Conservation (phyloP, 345 rosid species). For the Acer yangbiense region DNA sequence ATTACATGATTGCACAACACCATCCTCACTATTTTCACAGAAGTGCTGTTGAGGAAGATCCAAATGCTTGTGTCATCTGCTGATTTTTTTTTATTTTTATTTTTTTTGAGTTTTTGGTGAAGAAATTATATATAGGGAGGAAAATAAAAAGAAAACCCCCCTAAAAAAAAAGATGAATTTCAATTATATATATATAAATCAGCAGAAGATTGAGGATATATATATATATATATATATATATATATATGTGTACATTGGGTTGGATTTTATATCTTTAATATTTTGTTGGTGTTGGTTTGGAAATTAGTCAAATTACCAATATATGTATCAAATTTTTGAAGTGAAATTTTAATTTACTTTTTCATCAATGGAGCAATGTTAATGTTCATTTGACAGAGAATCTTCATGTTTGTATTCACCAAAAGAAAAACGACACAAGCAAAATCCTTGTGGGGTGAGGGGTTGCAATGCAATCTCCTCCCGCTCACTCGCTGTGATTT, state of each 20-base stretch:
- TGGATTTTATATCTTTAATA: neutral
- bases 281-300: neutral
- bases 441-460: no score
- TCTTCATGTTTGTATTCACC: neutral
- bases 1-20: neutral
- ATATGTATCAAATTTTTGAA: neutral
- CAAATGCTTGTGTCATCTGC: no score
- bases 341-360: neutral
- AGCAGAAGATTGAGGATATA: neutral
- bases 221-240: no score
- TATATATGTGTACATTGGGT: neutral
- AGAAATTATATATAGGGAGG: no score
- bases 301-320: no score
- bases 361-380: no score
- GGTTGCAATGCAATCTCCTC: no score
- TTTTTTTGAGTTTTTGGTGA: no score
- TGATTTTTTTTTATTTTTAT: no score
- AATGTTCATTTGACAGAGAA: neutral
- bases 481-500: no score
- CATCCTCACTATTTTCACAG: slow-evolving; percentile 13
- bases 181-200: neutral
- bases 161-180: neutral
- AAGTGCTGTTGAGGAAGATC: slow-evolving; percentile 34
- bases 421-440: no score
- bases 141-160: neutral